phyloP scores from a whole-genome alignment of 1,284 basidiomycete species.

The Testicularia cyperi region DNA sequence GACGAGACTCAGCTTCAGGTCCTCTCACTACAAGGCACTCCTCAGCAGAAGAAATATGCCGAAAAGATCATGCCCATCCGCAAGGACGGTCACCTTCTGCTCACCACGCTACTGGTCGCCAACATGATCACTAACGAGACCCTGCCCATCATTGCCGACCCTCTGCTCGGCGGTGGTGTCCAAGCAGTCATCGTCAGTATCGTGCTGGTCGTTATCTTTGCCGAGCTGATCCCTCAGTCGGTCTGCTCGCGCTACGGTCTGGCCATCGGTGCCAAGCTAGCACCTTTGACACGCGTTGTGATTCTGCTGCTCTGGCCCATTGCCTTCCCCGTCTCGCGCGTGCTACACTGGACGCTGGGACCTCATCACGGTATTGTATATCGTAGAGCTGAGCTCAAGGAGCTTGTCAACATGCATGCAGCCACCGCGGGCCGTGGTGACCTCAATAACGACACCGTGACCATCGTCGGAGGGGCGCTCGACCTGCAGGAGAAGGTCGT shows the following conservation, averaged over 20 bases:
- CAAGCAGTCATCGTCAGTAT: conserved; percentile 64
- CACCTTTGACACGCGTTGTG: conserved; percentile 53
- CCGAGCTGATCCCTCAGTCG: conserved; percentile 81
- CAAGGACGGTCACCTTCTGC: conserved; percentile 62
- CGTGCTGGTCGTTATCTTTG: conserved; percentile 67
- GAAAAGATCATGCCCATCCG: conserved; percentile 83
- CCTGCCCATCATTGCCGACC: conserved; percentile 84
- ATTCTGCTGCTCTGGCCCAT: conserved; percentile 59
- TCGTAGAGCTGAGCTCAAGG: conserved; percentile 67
- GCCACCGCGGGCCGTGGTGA: conserved; percentile 66
- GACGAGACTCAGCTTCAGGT: conserved; percentile 90
- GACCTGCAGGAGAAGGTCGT: conserved; percentile 73
- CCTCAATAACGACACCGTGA: conserved; percentile 72
- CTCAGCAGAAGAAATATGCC: conserved; percentile 77
- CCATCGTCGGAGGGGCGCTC: conserved; percentile 74
- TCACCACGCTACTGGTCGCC: conserved; percentile 58
- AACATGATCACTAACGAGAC: conserved; percentile 63
- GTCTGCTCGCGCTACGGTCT: conserved; percentile 62
- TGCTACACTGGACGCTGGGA: conserved; percentile 58
- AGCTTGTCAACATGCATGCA: conserved; percentile 73
- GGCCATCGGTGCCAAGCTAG: conserved; percentile 58
- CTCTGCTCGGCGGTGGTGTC: conserved; percentile 79
- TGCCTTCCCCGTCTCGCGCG: conserved; percentile 59
- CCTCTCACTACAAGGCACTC: conserved; percentile 77
- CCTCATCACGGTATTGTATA: conserved; percentile 59